A percentile compares a stretch with the other conserved stretches of the same genome.
phyloP scores from a whole-genome alignment of 805 yeast species.

The Yamadazyma scolyti region DNA sequence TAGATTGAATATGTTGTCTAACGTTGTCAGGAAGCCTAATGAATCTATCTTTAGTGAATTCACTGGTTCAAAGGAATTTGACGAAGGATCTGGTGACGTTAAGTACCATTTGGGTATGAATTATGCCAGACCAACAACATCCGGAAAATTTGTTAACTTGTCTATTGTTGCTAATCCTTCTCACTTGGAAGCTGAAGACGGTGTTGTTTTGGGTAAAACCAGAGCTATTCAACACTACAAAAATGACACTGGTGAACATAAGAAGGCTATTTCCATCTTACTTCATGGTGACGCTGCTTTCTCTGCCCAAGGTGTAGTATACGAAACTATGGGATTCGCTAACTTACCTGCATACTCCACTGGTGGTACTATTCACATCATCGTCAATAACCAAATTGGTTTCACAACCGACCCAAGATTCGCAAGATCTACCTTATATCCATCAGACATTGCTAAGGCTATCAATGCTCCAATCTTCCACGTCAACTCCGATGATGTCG shows the following conservation, averaged over 20 bases:
- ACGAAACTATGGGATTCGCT: conserved; percentile 96
- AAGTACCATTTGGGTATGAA: conserved; percentile 99
- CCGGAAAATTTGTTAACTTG: conserved; percentile 93
- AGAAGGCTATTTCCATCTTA: conserved; percentile 87
- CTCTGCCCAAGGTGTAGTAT: conserved; percentile 98
- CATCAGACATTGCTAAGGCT: conserved; percentile 95
- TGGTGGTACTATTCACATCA: conserved; percentile 97
- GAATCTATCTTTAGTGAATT: conserved; percentile 97
- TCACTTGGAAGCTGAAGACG: conserved; percentile 98
- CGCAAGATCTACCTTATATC: conserved; percentile 96
- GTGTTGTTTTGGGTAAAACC: conserved; percentile 96
- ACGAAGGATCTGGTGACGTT: conserved; percentile 98
- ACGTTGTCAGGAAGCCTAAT: conserved; percentile 97
- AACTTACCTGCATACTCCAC: conserved; percentile 92
- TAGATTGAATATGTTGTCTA: conserved; percentile 94
- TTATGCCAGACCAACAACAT: conserved; percentile 97
- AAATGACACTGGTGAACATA: conserved; percentile 74
- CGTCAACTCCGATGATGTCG: conserved; percentile 97
- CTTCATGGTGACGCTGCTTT: conserved; percentile 99
- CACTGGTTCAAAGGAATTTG: conserved; percentile 83
- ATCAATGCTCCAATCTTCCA: conserved; percentile 99
- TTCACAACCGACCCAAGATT: conserved; percentile 98
- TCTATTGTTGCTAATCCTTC: conserved; percentile 98
- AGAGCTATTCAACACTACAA: conserved; percentile 93
- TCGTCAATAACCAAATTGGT: conserved; percentile 98